Evolutionary conservation across 2,329 filamentous ascomycete genomes (phyloP), one percentile per base, ranked within the genome.

Genomic region (Rutstroemia sydowiana): DNA sequence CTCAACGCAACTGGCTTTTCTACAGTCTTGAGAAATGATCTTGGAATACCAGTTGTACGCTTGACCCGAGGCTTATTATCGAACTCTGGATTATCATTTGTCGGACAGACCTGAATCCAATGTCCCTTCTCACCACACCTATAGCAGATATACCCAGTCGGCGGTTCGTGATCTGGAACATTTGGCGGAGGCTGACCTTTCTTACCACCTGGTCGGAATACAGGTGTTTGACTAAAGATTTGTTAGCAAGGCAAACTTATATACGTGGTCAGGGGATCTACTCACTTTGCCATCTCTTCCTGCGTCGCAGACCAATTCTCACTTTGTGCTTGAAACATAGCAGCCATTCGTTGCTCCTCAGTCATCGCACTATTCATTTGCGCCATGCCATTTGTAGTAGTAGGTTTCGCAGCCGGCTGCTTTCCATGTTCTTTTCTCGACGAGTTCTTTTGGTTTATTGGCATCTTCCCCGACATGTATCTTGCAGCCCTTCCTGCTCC

Each of bases 51-150:
- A 39, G 93, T 98, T 4, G 93, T 97, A 55, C 92, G 85, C 75
- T 96, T 97, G 59, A 97, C 88, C 55, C 92, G 84, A 45, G 91
- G 89, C 49, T 89, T 86, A 60, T 91, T 91, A 71, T 98, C 93
- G 69, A 91, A 97, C 55, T 90, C 91, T 3, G 93, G 92, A 60
- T 98, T 91, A 68, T 95, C 89, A 68, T 98, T 98, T n/a, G 92
- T 98, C 6, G 93, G 93, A 65, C 93, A 98, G 48, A 88, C 81
- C 71, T 97, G 92, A 57, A 98, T 98, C 92, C 92, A 98, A 69
- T 98, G 93, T n/a, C 91, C 93, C 72, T 96, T 96, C 69, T 96
- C 87, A 56, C 90, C 87, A 70, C 93, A 98, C 45, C 93, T 85
- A 68, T 96, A 95, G 72, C 93, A 98, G 56, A 96, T 85, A 69